Percentiles rank a stretch among this genome's conserved stretches.
Evolutionary conservation across 202 grass and related monocot species (phyloP).

Genomic region (Zoysia matrella): DNA sequence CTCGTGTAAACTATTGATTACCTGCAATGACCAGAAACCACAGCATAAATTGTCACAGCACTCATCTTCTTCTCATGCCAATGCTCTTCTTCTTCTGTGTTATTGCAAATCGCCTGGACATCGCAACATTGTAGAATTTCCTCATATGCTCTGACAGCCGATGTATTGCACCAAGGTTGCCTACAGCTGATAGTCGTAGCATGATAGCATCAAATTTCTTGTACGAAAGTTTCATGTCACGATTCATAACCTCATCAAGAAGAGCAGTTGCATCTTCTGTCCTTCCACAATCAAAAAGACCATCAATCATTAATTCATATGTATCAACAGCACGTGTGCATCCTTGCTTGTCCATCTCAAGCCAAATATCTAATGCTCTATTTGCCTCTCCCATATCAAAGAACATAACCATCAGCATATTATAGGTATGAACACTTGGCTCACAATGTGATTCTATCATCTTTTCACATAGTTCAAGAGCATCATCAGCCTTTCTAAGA

Average conservation of each 20-base stretch:
- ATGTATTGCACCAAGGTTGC: slow-evolving; percentile 76
- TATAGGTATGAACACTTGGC: slow-evolving; percentile 93
- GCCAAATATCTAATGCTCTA: slow-evolving; percentile 76
- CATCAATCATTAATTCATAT: slow-evolving; percentile 85
- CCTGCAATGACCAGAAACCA: background rate
- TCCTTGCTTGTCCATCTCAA: slow-evolving; percentile 76
- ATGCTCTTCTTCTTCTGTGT: slow-evolving; percentile 93
- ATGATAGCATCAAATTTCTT: slow-evolving; percentile 82
- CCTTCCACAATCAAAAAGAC: slow-evolving; percentile 76
- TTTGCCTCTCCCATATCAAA: slow-evolving; percentile 70
- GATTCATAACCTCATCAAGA: slow-evolving; percentile 81
- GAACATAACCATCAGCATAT: slow-evolving; percentile 94
- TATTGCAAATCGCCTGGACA: slow-evolving; percentile 81
- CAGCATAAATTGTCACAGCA: background rate
- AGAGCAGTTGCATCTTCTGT: slow-evolving; percentile 62
- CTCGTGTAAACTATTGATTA: slow-evolving; percentile 19
- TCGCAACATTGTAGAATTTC: slow-evolving; percentile 89
- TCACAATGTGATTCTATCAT: slow-evolving; percentile 82
- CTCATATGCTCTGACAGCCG: slow-evolving; percentile 89
- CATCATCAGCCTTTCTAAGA: slow-evolving; percentile 67
- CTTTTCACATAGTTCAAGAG: slow-evolving; percentile 64
- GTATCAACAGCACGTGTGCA: slow-evolving; percentile 73
- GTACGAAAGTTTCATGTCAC: slow-evolving; percentile 74
- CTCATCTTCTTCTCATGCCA: slow-evolving; percentile 68
- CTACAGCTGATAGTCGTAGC: slow-evolving; percentile 63